Percentiles rank a stretch among this genome's conserved stretches.
phyloP scores from a whole-genome alignment of 208 protist genomes.

The Hexamita inflata region DNA sequence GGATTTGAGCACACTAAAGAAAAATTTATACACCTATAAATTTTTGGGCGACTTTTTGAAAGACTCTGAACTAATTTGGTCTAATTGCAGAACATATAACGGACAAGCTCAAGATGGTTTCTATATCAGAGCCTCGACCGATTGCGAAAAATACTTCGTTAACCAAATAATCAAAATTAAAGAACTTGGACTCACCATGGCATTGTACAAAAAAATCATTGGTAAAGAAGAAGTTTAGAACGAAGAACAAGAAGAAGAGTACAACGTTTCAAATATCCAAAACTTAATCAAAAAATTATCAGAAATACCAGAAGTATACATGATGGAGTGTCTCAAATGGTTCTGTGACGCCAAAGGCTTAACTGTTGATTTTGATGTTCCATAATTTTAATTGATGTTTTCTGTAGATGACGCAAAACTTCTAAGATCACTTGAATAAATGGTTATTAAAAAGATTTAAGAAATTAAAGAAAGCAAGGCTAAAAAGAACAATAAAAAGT shows the following conservation, averaged over 20 bases:
- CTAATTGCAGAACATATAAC: conserved; percentile 20
- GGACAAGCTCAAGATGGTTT: not conserved
- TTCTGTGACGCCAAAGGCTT: not conserved
- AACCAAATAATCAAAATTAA: not conserved
- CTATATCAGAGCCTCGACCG: not conserved
- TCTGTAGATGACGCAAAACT: not conserved
- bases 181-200: not conserved
- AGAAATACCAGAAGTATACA: not conserved
- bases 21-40: conserved; percentile 3
- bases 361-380: not conserved
- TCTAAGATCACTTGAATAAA: not conserved
- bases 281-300: not conserved
- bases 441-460: not conserved
- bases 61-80: conserved; percentile 1
- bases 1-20: conserved; percentile 30
- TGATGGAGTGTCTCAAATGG: not conserved
- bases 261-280: not conserved
- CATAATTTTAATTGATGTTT: not conserved
- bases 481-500: not conserved
- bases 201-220: not conserved
- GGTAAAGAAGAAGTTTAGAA: not conserved
- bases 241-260: not conserved
- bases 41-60: not conserved
- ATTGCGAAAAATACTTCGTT: conserved; percentile 6
- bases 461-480: not conserved